These are phyloP conservation scores for Ophiostoma perfectum DNA, from an alignment of 2,329 filamentous ascomycete species.

Conservation along the genomic window DNA sequence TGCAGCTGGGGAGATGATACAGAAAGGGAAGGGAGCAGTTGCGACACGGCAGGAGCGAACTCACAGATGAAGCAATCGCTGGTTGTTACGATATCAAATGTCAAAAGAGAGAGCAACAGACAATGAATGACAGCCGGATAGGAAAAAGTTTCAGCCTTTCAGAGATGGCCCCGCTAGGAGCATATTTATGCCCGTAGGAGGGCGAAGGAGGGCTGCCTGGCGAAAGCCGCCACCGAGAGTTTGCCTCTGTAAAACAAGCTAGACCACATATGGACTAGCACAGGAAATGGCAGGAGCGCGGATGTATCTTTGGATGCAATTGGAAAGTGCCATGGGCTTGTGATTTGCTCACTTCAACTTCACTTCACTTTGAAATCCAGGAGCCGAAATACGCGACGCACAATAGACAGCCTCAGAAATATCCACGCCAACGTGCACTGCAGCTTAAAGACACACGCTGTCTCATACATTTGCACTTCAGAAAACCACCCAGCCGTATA, in stretches of 20 bases:
- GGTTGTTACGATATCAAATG: constrained; percentile 9
- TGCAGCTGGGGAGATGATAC: neutral
- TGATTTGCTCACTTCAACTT: neutral
- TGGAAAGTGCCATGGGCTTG: constrained; percentile 3
- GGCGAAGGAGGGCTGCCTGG: neutral
- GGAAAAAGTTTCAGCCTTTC: constrained; percentile 28
- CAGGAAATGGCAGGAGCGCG: neutral
- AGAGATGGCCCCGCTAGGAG: neutral
- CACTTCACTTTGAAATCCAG: constrained; percentile 4
- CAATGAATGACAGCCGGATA: constrained; percentile 22
- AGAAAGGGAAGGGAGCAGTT: neutral
- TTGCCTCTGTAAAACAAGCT: neutral
- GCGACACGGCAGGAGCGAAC: constrained; percentile 16
- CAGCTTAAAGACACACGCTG: neutral
- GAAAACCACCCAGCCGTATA: neutral
- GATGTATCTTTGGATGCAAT: constrained; percentile 3
- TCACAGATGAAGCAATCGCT: constrained; percentile 9
- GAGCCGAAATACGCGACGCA: constrained; percentile 12
- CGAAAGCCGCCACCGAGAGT: neutral
- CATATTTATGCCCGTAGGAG: neutral
- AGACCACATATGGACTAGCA: neutral
- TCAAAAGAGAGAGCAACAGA: constrained; percentile 11
- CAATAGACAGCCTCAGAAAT: neutral
- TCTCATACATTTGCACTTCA: neutral
- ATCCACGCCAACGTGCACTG: neutral